These are phyloP conservation scores for Lecanicillium sp. DNA, from an alignment of 2,329 filamentous ascomycete species.

Conservation along the genomic window DNA sequence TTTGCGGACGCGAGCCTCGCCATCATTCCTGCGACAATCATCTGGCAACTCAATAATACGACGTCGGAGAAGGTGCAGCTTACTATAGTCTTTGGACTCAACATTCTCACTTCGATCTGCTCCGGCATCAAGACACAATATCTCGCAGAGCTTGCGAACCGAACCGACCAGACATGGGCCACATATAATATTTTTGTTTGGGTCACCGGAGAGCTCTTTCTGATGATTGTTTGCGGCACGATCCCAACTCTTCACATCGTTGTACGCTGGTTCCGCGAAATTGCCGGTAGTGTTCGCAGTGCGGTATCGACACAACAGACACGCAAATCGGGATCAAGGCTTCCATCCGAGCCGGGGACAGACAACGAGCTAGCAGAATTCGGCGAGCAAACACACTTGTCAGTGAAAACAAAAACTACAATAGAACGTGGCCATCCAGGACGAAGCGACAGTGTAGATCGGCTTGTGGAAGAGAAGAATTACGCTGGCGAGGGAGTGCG, in stretches of 20 bases:
- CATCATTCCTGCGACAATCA: slow-evolving; percentile 14
- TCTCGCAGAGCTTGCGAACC: slow-evolving; percentile 13
- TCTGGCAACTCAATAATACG: slow-evolving; percentile 67
- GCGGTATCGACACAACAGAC: not conserved
- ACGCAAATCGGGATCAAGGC: slow-evolving; percentile 4
- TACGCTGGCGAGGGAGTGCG: slow-evolving; percentile 6
- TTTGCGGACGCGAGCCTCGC: slow-evolving; percentile 15
- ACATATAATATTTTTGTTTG: slow-evolving; percentile 15
- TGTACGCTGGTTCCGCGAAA: slow-evolving; percentile 8
- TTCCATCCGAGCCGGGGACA: slow-evolving; percentile 4
- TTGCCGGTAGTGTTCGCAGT: slow-evolving; percentile 5
- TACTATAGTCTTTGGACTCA: slow-evolving; percentile 15
- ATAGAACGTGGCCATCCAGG: slow-evolving; percentile 4
- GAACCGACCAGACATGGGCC: slow-evolving; percentile 15
- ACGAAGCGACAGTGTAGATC: slow-evolving; percentile 7
- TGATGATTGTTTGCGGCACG: slow-evolving; percentile 16
- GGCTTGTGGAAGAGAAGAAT: slow-evolving; percentile 9
- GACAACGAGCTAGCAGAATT: slow-evolving; percentile 8
- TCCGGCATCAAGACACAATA: slow-evolving; percentile 17
- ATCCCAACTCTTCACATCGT: slow-evolving; percentile 13
- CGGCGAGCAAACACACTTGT: slow-evolving; percentile 9
- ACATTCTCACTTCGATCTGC: slow-evolving; percentile 15
- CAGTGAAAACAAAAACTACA: slow-evolving; percentile 11
- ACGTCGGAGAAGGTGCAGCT: slow-evolving; percentile 74
- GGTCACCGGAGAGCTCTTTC: slow-evolving; percentile 15